These are phyloP conservation scores for Leucocoprinus birnbaumii DNA, from an alignment of 768 basidiomycete genomes.

Conservation along the genomic window DNA sequence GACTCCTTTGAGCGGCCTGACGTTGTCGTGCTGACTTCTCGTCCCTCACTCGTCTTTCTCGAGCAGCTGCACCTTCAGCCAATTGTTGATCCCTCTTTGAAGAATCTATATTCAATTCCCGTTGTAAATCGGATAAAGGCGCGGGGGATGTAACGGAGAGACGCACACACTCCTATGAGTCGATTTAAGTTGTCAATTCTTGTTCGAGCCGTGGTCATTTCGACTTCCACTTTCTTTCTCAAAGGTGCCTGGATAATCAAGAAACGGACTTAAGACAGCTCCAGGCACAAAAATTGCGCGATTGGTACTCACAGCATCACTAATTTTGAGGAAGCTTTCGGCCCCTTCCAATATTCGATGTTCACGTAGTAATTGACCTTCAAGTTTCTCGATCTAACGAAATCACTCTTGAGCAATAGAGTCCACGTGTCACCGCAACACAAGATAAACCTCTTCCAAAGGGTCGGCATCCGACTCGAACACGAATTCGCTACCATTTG, in stretches of 20 bases:
- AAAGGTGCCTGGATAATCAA: constrained; percentile 49
- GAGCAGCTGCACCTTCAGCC: not conserved
- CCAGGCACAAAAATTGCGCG: too few species aligned
- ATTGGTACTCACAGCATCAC: constrained; percentile 41
- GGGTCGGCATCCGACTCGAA: not conserved
- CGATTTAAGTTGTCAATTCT: constrained; percentile 69
- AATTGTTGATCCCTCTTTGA: not conserved
- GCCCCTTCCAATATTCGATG: constrained; percentile 89
- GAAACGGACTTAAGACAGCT: constrained; percentile 8
- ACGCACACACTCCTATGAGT: constrained; percentile 53
- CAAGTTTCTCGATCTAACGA: constrained; percentile 68
- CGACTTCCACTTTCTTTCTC: constrained; percentile 69
- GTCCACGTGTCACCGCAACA: not conserved
- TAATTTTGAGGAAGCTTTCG: constrained; percentile 80
- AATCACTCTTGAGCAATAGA: not conserved
- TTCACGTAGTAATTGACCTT: constrained; percentile 69
- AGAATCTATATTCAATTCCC: not conserved
- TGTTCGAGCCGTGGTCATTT: constrained; percentile 70
- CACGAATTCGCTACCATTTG: not conserved
- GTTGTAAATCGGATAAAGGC: not conserved
- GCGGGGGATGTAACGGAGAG: not conserved
- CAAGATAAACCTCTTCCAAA: constrained; percentile 1
- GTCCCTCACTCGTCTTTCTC: constrained; percentile 8
- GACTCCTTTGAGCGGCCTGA: constrained; percentile 17
- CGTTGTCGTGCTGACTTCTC: constrained; percentile 16